Base-by-base conservation (phyloP, 176 grass and related monocot species). In the Eragrostis curvula region DNA sequence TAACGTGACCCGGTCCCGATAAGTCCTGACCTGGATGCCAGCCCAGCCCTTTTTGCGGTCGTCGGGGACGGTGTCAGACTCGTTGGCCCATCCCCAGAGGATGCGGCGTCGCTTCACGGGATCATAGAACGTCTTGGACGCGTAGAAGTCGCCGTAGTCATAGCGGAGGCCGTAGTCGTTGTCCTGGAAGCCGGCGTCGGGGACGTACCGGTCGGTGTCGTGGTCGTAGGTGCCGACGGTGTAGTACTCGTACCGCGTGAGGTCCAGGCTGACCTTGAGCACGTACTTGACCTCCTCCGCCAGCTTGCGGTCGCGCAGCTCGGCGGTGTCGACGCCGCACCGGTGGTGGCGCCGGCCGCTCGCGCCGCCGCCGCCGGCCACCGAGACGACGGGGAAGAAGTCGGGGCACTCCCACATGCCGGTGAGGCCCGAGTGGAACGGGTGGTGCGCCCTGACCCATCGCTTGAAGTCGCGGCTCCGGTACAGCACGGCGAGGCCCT, bases 361-460 rank as follows among this genome's bases (percentile, higher is more conserved):
- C 32, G 3, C 3, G 32, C 3, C 32, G 4, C 3, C 68, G 12
- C 87, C 89, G 0, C 87, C 87, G 18, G 27, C 24, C 43, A 73
- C 60, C 0, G 88, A n/a, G n/a, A n/a, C 79, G 3, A 98, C 95
- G 3, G 95, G 95, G 84, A 44, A 98, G 82, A 98, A 98, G 63
- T 98, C 95, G 2, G 92, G 92, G 79, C 95, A 98, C 70, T 98
- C 95, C 92, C 92, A 98, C 95, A 98, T 98, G 7, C 95, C 92
- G 0, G 95, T 92, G 43, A 74, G 46, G 2, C 61, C 83, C 10
- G 88, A 75, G 52, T 91, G 91, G 27, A 94, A 70, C 16, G 88
- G 79, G 85, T 90, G 85, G 51, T 80, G 83, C 6, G 75, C 86
- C 67, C 24, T 72, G 8, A 86, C 52, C 92, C 92, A 94, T 1